These are phyloP conservation scores for Patellifolia procumbens DNA, from an alignment of 179 eudicot species.

Conservation along the genomic window DNA sequence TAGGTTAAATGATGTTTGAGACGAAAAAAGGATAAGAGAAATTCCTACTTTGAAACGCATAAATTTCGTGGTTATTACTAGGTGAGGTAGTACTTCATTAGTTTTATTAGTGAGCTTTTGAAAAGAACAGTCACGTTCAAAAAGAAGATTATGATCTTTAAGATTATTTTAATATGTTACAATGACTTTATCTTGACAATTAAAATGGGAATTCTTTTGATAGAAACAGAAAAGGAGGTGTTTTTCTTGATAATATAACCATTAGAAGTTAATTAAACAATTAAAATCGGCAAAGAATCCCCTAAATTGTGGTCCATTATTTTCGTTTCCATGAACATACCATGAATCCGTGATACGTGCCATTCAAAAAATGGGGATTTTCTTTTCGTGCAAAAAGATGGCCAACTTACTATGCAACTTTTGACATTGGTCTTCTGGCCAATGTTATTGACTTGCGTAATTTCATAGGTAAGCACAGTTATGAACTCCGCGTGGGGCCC, in stretches of 20 bases:
- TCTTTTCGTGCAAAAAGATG: background rate
- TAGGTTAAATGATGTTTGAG: no score
- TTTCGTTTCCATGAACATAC: background rate
- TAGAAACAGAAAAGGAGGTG: background rate
- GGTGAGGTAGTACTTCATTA: no score
- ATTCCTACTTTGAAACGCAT: no score
- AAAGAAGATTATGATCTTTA: background rate
- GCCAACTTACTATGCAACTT: conserved; percentile 5
- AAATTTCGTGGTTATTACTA: no score
- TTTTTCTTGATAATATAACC: background rate
- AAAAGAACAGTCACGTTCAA: background rate
- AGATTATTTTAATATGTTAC: background rate
- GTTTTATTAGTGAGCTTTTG: no score
- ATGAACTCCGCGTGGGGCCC: conserved; percentile 21
- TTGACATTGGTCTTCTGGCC: conserved; percentile 6
- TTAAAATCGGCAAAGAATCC: background rate
- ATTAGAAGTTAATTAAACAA: background rate
- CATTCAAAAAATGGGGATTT: background rate
- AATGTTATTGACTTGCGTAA: background rate
- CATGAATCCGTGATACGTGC: no score
- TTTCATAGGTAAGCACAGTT: background rate
- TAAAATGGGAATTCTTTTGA: background rate
- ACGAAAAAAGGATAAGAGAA: no score
- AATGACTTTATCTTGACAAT: background rate
- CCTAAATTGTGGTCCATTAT: conserved; percentile 1